Percentiles rank a stretch among this genome's conserved stretches.
Evolutionary conservation across 2,329 filamentous ascomycete genomes (phyloP).

Genomic region (Fonsecaea monophora): DNA sequence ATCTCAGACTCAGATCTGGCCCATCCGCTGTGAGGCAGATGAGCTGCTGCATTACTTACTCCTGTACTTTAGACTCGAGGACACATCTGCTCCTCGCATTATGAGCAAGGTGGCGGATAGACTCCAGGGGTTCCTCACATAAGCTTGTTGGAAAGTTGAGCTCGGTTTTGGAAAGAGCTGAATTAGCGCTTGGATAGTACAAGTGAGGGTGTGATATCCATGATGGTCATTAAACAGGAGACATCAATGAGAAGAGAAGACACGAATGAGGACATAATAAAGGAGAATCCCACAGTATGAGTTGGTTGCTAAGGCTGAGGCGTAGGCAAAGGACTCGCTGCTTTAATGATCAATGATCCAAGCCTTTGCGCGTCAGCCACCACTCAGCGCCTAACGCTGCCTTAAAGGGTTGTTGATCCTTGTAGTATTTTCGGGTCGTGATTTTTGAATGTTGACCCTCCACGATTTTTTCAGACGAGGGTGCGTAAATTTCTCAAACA

Average conservation of each 20-base stretch:
- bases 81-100: neutral
- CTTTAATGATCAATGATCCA: neutral
- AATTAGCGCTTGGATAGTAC: neutral
- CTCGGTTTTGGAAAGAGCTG: slow-evolving; percentile 4
- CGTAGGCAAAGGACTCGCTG: neutral
- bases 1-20: neutral
- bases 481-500: neutral
- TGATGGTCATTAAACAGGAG: neutral
- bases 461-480: neutral
- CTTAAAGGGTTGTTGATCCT: neutral
- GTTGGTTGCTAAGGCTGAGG: neutral
- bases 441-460: neutral
- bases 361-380: neutral
- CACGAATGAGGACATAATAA: neutral
- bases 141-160: slow-evolving; percentile 4
- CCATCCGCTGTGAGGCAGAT: neutral
- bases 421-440: neutral
- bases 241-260: neutral
- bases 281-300: neutral
- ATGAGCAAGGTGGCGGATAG: neutral
- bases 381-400: neutral
- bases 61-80: slow-evolving; percentile 11
- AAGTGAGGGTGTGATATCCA: neutral
- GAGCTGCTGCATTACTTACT: neutral
- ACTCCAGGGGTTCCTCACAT: neutral